Conservation (phyloP, 306 rosid species). For the Fagus crenata region DNA sequence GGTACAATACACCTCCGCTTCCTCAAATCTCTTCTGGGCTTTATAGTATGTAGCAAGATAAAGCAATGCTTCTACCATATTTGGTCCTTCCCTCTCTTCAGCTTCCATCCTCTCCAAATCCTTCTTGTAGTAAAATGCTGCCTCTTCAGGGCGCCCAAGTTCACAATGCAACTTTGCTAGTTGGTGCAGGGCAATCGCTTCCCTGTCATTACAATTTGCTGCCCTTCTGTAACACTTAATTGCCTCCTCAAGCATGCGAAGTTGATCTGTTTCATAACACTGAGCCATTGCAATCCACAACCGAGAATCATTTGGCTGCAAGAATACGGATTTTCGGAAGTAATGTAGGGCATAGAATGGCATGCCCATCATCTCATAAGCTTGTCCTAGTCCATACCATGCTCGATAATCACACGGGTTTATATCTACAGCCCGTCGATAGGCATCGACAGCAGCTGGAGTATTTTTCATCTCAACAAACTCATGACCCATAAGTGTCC, state of each 20-base stretch:
- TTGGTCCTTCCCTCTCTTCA: conserved; percentile 97
- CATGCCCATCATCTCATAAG: conserved; percentile 99
- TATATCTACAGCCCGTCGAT: conserved; percentile 93
- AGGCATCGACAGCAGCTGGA: conserved; percentile 96
- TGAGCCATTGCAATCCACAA: conserved; percentile 98
- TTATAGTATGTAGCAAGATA: conserved; percentile 75
- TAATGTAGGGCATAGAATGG: conserved; percentile 92
- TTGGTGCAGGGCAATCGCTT: conserved; percentile 88
- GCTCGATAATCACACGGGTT: conserved; percentile 90
- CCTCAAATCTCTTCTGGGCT: conserved; percentile 61
- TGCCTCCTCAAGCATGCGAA: conserved; percentile 84
- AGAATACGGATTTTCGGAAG: conserved; percentile 84
- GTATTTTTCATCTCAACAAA: conserved; percentile 98
- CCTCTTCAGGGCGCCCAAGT: conserved; percentile 73
- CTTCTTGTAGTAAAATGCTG: conserved; percentile 84
- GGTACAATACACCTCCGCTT: conserved; percentile 90
- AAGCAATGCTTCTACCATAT: conserved; percentile 83
- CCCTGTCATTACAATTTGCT: conserved; percentile 77
- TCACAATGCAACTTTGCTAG: conserved; percentile 77
- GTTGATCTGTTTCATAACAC: conserved; percentile 82
- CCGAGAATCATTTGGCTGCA: conserved; percentile 93
- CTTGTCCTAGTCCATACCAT: conserved; percentile 99
- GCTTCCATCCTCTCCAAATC: conserved; percentile 95
- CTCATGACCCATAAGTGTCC: conserved; percentile 99
- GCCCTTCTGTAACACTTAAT: conserved; percentile 90